These are phyloP conservation scores for Amoebophrya sp. DNA, from an alignment of 169 alveolate species.

Conservation along the genomic window DNA sequence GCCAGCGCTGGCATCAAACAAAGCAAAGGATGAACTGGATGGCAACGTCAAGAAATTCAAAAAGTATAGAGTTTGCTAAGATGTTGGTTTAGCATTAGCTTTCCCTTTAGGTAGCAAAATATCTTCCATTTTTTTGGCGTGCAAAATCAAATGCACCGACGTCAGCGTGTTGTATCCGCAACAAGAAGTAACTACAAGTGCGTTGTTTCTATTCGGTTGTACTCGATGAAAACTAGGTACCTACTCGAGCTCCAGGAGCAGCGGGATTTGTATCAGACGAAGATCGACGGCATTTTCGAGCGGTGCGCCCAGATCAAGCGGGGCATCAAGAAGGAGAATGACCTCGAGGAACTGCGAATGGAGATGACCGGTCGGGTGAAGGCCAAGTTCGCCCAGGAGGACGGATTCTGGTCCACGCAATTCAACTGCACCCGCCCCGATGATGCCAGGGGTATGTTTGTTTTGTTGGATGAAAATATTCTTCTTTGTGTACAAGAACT, in stretches of 20 bases:
- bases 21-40: background rate
- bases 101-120: too few relatives aligned
- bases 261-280: background rate
- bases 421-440: constrained; percentile 26
- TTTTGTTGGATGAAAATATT: too few relatives aligned
- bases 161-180: too few relatives aligned
- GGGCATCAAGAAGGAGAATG: background rate
- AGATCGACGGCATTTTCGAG: constrained; percentile 15
- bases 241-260: background rate
- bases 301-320: constrained; percentile 12
- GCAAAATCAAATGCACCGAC: too few relatives aligned
- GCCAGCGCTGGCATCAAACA: constrained; percentile 17
- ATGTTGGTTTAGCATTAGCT: too few relatives aligned
- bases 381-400: background rate
- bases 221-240: too few relatives aligned
- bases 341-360: constrained; percentile 16
- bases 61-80: too few relatives aligned
- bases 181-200: too few relatives aligned
- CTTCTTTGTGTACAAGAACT: too few relatives aligned
- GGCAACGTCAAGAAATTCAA: constrained; percentile 18
- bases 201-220: too few relatives aligned
- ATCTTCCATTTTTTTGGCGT: too few relatives aligned
- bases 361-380: constrained; percentile 14
- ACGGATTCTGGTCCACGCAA: constrained; percentile 14
- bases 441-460: background rate